Evolutionary conservation across 2,329 filamentous ascomycete species (phyloP), one percentile per base, ranked within the genome.

Genomic region (Fusarium sp.): DNA sequence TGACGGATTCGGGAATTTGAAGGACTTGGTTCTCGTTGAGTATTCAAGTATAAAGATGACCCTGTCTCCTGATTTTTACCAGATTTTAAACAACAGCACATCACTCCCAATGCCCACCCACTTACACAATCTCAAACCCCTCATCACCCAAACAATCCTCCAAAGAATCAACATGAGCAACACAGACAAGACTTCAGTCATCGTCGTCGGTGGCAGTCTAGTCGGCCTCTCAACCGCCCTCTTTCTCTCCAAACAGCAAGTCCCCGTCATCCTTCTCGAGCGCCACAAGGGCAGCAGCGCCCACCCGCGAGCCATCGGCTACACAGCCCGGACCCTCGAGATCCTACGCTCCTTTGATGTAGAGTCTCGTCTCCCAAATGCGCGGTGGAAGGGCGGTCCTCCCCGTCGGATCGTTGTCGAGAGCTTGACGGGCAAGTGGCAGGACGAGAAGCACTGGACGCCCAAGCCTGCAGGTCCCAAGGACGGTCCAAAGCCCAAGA

Each of bases 171-270:
- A 60, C 13, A 60, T 60, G 57, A 60, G 2, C 22, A 42, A 10
- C 22, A 9, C 18, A 42, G 56, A 69, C 18, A 58, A 74, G 31
- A 75, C 72, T 2, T 69, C 70, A n/a, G 74, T 85, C 38, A 77
- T 85, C 11, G 79, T 85, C 29, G 75, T 86, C 3, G 84, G 84
- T 18, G 83, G 81, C 18, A 82, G 81, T 31, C 79, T 85, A 2
- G 82, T 84, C 27, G 84, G 84, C 25, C 80, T 85, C 13, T 81
- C 80, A 3, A 79, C 82, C 31, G 81, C 83, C 2, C 76, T 85
- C 31, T 82, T 81, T 64, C 79, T 85, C 54, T 73, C 81, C 14
- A 73, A 77, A 1, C 74, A 80, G 10, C 59, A 76, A 29, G 75
- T 85, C 8, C 74, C 76, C 5, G 79, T 78, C 42, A 76, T 84